Conservation (phyloP, 306 rosid genomes). For the Ormosia emarginata region DNA sequence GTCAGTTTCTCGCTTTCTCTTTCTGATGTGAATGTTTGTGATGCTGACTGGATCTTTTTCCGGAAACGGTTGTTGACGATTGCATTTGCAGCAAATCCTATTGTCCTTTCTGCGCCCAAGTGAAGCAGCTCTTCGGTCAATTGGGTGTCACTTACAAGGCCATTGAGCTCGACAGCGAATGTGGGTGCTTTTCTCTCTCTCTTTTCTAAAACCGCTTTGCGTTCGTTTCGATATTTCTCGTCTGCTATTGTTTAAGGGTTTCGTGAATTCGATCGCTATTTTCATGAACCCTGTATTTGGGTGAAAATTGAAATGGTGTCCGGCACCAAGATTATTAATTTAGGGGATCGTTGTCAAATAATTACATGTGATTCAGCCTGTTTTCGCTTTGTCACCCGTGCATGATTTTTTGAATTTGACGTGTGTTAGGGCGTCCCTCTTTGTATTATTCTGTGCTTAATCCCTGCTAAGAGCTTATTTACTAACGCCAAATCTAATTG, state of each 20-base stretch:
- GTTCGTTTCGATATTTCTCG: too few species aligned
- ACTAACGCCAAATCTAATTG: background rate
- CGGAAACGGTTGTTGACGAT: background rate
- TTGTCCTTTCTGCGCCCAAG: constrained; percentile 61
- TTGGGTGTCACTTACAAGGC: constrained; percentile 51
- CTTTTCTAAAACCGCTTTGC: background rate
- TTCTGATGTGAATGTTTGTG: background rate
- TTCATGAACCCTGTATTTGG: background rate
- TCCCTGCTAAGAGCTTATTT: too few species aligned
- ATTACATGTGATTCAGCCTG: background rate
- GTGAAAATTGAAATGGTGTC: background rate
- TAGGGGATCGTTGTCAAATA: background rate
- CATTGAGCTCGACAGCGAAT: constrained; percentile 60
- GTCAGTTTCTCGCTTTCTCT: background rate
- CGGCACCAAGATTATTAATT: background rate
- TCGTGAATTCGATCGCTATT: background rate
- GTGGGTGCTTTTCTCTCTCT: constrained; percentile 24
- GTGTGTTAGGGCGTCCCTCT: background rate
- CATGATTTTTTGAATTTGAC: background rate
- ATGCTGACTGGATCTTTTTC: background rate
- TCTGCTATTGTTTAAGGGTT: background rate
- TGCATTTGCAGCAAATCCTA: constrained; percentile 51
- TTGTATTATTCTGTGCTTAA: background rate
- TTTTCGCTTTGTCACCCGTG: background rate
- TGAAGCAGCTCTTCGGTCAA: constrained; percentile 51